phyloP scores from a whole-genome alignment of 2,329 filamentous ascomycete genomes.

The Claviceps sp. region DNA sequence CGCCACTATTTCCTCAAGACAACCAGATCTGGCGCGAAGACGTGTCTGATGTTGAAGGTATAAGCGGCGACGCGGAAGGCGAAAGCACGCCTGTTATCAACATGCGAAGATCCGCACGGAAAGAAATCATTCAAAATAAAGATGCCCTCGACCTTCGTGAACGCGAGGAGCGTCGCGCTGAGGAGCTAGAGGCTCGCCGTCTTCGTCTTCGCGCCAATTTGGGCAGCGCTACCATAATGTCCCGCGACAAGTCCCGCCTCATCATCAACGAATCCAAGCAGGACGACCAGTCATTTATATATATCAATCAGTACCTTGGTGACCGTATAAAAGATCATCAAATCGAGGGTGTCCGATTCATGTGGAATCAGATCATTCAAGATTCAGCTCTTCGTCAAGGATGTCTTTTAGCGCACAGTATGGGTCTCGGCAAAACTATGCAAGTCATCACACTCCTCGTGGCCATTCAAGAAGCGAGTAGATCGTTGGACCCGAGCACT shows the following conservation, averaged over 20 bases:
- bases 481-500: conserved; percentile 43
- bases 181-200: conserved; percentile 40
- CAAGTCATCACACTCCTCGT: conserved; percentile 76
- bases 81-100: conserved; percentile 2
- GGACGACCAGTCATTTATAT: conserved; percentile 46
- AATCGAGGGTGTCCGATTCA: conserved; percentile 66
- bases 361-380: conserved; percentile 73
- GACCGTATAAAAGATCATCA: conserved; percentile 65
- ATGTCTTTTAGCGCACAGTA: conserved; percentile 74
- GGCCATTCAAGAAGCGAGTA: conserved; percentile 53
- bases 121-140: conserved; percentile 23
- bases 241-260: conserved; percentile 33
- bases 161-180: conserved; percentile 36
- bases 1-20: conserved; percentile 17
- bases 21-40: conserved; percentile 19
- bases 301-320: conserved; percentile 51
- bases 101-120: conserved; percentile 11
- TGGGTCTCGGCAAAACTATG: conserved; percentile 90
- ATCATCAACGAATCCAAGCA: conserved; percentile 56
- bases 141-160: conserved; percentile 38
- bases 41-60: conserved; percentile 9
- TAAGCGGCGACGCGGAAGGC: conserved; percentile 7
- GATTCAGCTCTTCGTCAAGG: conserved; percentile 49
- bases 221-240: conserved; percentile 27
- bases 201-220: conserved; percentile 32